Conservation (phyloP, 768 basidiomycete species). For the Termitomyces sp. region DNA sequence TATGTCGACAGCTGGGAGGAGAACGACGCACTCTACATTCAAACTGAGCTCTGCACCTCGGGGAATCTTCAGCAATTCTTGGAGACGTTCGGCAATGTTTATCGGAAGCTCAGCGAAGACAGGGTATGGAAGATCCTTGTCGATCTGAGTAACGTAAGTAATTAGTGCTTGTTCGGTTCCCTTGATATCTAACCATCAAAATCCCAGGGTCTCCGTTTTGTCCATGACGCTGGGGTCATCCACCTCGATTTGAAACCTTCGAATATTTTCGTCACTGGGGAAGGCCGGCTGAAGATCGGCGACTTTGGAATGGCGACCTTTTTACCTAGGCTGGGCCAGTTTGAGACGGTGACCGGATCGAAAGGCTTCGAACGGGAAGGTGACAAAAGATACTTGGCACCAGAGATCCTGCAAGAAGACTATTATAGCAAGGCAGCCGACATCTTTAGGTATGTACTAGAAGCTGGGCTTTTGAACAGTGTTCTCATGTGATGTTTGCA, state of each 20-base stretch:
- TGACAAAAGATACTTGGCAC: conserved; percentile 95
- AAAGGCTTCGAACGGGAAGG: conserved; percentile 90
- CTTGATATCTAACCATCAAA: conserved; percentile 27
- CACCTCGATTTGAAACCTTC: conserved; percentile 98
- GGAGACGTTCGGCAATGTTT: conserved; percentile 84
- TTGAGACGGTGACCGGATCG: conserved; percentile 24
- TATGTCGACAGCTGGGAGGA: conserved; percentile 98
- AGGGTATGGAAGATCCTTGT: conserved; percentile 95
- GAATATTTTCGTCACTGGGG: conserved; percentile 87
- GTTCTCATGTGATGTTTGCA: conserved; percentile 46
- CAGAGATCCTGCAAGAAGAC: conserved; percentile 85
- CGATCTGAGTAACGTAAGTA: conserved; percentile 82
- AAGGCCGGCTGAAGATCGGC: conserved; percentile 92
- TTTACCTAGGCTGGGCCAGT: conserved; percentile 63
- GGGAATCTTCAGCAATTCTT: conserved; percentile 92
- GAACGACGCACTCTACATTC: conserved; percentile 82
- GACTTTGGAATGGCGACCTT: conserved; percentile 99
- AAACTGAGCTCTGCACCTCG: conserved; percentile 90
- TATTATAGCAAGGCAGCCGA: conserved; percentile 92
- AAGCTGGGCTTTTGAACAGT: conserved; percentile 19
- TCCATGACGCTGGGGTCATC: conserved; percentile 85
- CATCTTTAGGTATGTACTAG: conserved; percentile 81
- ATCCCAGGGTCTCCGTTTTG: conserved; percentile 77
- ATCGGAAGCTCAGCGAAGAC: conserved; percentile 85
- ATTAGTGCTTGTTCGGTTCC: conserved; percentile 27